A percentile compares a stretch with the other conserved stretches of the same genome.
These are phyloP conservation scores for Phoma sp. DNA, from an alignment of 2,329 filamentous ascomycete species.

Conservation along the genomic window DNA sequence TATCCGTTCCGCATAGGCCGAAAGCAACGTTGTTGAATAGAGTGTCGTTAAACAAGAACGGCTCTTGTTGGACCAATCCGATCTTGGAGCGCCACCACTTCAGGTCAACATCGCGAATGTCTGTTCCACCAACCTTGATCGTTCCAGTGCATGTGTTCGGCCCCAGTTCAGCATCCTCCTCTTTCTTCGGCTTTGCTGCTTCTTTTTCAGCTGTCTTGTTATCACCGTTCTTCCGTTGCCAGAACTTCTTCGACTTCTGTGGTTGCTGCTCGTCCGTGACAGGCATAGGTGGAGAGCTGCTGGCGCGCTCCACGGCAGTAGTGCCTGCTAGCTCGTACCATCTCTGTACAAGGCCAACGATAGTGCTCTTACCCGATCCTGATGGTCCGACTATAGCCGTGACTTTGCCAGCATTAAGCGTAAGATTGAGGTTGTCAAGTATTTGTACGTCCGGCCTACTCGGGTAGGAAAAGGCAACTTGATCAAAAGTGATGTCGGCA, in stretches of 20 bases:
- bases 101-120: slow-evolving; percentile 43
- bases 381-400: slow-evolving; percentile 78
- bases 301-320: slow-evolving; percentile 16
- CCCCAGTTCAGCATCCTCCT: slow-evolving; percentile 27
- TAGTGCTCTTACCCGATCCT: slow-evolving; percentile 76
- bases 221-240: slow-evolving; percentile 10
- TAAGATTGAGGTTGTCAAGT: slow-evolving; percentile 64
- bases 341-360: slow-evolving; percentile 72
- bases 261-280: slow-evolving; percentile 3
- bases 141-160: slow-evolving; percentile 44
- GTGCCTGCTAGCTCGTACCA: slow-evolving; percentile 67
- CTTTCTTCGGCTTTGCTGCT: slow-evolving; percentile 14
- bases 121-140: slow-evolving; percentile 35
- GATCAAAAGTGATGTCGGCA: slow-evolving; percentile 42
- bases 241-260: slow-evolving; percentile 22
- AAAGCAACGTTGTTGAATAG: slow-evolving; percentile 50
- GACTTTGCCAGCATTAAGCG: slow-evolving; percentile 68
- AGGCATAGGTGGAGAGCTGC: slow-evolving; percentile 3
- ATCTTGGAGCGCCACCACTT: slow-evolving; percentile 57
- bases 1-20: slow-evolving; percentile 49
- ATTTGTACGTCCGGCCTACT: slow-evolving; percentile 67
- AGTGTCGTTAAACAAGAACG: slow-evolving; percentile 50
- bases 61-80: slow-evolving; percentile 51
- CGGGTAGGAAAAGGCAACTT: slow-evolving; percentile 49
- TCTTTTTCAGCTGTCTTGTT: neutral